Evolutionary conservation across 176 grass and related monocot genomes (phyloP), one percentile per base, ranked within the genome.

Genomic region (Typha latifolia): DNA sequence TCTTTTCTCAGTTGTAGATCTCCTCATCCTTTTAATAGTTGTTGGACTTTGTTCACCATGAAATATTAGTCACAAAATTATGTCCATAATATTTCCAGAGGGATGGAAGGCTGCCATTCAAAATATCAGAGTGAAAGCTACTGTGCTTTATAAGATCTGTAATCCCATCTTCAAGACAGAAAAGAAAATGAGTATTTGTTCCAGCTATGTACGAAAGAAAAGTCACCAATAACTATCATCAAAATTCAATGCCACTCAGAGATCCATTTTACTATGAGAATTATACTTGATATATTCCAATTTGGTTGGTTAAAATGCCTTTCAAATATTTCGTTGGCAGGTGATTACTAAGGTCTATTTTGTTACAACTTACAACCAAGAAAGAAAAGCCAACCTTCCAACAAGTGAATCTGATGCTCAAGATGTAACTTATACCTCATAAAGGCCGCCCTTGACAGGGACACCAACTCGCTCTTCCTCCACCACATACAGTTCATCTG

Each of bases 391-490:
- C 37, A 43, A 43, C 9, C 4, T 16, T 20, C 51, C 51, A 56
- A 57, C 8, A 20, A 59, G 53, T 59, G 53, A 59, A 59, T 22
- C 16, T 59, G 53, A 59, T 59, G 53, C 16, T 59, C 11, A 11
- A 59, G 10, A n/a, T 59, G 18, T 11, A 75, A 74, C 49, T 15
- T 74, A 69, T 84, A 97, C 93, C 88, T 97, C 93, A 76, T 92
- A 92, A 50, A 97, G 81, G 67, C 93, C 88, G 73, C 93, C 93
- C 80, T 97, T 97, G 14, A 97, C 93, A 67, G 88, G 93, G 70
- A 92, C 93, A 51, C 93, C 88, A 69, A 97, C 93, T 50, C 88
- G 70, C 49, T 92, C 93, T 79, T 97, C 93, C 80, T 87, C 93
- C 51, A 92, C 76, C 57, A 69, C 75, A 70, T 97, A 97, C 48